Conservation (phyloP, 768 basidiomycete species). For the Boletales sp. region DNA sequence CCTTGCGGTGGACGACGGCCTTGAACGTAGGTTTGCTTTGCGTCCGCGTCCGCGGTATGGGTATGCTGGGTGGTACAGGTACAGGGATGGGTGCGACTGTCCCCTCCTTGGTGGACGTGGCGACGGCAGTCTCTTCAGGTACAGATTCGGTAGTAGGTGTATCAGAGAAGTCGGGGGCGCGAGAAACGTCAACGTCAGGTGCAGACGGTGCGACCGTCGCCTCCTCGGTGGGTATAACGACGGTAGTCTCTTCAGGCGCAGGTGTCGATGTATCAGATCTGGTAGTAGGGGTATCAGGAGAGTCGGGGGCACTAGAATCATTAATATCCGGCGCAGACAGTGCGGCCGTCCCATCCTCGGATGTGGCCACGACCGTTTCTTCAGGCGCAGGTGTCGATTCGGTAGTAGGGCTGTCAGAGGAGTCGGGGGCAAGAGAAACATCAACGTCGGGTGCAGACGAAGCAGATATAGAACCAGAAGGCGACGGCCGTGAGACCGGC, state of each 20-base stretch:
- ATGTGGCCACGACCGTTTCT: too few relatives aligned
- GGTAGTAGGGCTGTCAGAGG: too few relatives aligned
- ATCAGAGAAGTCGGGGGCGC: too few relatives aligned
- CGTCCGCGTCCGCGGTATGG: conserved; percentile 8
- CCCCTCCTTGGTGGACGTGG: too few relatives aligned
- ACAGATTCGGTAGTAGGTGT: too few relatives aligned
- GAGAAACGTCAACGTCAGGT: too few relatives aligned
- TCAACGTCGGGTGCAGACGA: not conserved
- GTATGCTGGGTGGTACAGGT: conserved; percentile 1
- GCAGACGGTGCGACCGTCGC: not conserved
- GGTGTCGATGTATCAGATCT: not conserved
- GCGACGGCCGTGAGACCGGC: conserved; percentile 6
- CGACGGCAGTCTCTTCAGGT: too few relatives aligned
- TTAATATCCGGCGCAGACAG: too few relatives aligned
- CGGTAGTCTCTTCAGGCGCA: not conserved
- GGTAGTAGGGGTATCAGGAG: too few relatives aligned
- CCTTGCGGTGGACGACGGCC: conserved; percentile 57
- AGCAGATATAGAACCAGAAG: not conserved
- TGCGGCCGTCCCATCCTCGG: too few relatives aligned
- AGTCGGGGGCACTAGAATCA: too few relatives aligned
- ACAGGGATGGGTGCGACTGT: not conserved
- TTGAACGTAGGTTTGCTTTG: conserved; percentile 37
- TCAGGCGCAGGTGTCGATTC: too few relatives aligned
- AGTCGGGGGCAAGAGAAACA: not conserved
- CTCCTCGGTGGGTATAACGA: not conserved